Evolutionary conservation across 2,329 filamentous ascomycete genomes (phyloP).

Genomic region (Colletotrichum filicis): DNA sequence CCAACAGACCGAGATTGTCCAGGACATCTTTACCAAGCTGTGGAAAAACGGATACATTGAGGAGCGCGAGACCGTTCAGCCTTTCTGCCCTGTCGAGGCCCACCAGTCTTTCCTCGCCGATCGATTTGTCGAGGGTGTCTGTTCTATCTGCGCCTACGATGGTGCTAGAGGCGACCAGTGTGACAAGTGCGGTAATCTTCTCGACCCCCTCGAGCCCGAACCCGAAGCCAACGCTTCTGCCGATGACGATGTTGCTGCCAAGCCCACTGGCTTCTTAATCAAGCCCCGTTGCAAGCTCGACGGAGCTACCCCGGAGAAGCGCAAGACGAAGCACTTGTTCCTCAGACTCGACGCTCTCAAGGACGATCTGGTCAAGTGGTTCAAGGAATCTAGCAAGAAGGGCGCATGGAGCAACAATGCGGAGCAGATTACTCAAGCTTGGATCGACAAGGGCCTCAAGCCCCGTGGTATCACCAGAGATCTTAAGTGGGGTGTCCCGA

Average conservation of each 20-base stretch:
- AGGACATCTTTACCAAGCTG: slow-evolving; percentile 90
- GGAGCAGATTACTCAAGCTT: slow-evolving; percentile 79
- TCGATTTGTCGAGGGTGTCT: slow-evolving; percentile 84
- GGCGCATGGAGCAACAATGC: slow-evolving; percentile 83
- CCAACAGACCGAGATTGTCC: slow-evolving; percentile 91
- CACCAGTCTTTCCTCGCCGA: slow-evolving; percentile 85
- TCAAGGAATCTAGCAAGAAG: slow-evolving; percentile 76
- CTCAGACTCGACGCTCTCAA: slow-evolving; percentile 88
- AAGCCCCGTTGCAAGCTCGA: slow-evolving; percentile 94
- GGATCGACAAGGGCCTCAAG: slow-evolving; percentile 86
- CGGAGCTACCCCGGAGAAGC: slow-evolving; percentile 80
- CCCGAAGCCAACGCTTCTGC: slow-evolving; percentile 45
- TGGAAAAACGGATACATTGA: slow-evolving; percentile 88
- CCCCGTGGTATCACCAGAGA: slow-evolving; percentile 92
- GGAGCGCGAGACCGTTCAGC: slow-evolving; percentile 88
- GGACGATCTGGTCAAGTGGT: slow-evolving; percentile 81
- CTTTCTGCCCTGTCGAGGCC: slow-evolving; percentile 78
- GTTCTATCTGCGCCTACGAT: slow-evolving; percentile 77
- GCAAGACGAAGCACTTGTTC: slow-evolving; percentile 91
- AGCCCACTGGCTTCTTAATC: slow-evolving; percentile 66
- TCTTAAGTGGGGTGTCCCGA: slow-evolving; percentile 84
- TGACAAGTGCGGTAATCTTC: slow-evolving; percentile 73
- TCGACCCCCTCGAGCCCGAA: slow-evolving; percentile 74
- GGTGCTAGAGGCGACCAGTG: slow-evolving; percentile 79
- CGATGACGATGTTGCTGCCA: slow-evolving; percentile 44